Percentiles rank a stretch among this genome's conserved stretches.
Conservation (phyloP, 192 early-diverging fungal species). For the Coemansia erecta region DNA sequence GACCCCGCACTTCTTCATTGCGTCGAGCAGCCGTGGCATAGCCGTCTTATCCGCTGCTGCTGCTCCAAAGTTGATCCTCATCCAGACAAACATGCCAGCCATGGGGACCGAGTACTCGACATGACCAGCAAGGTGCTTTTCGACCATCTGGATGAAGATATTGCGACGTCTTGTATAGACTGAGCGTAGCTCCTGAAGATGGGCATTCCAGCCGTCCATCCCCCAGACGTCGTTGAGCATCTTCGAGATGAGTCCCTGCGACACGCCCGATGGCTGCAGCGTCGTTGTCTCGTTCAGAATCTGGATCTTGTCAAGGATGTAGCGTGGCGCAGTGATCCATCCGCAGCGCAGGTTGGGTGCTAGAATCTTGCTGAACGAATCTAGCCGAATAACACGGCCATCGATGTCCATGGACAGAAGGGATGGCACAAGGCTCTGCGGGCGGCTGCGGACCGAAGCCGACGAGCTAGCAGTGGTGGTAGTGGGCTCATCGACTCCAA, state of each 20-base stretch:
- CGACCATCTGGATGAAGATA: slow-evolving; percentile 61
- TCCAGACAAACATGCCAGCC: slow-evolving; percentile 92
- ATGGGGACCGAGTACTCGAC: slow-evolving; percentile 61
- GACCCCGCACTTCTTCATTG: slow-evolving; percentile 48
- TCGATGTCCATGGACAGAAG: slow-evolving; percentile 89
- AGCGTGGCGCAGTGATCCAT: slow-evolving; percentile 66
- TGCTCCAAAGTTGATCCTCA: slow-evolving; percentile 52
- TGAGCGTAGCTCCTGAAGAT: slow-evolving; percentile 62
- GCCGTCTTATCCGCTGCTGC: slow-evolving; percentile 25
- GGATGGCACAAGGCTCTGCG: slow-evolving; percentile 57
- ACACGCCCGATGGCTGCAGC: slow-evolving; percentile 82
- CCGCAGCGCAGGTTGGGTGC: slow-evolving; percentile 85
- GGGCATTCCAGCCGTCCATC: slow-evolving; percentile 70
- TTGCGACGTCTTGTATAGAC: slow-evolving; percentile 74
- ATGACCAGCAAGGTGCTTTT: slow-evolving; percentile 60
- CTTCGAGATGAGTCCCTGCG: slow-evolving; percentile 71
- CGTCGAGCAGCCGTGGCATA: slow-evolving; percentile 34
- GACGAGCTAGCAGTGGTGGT: too few species aligned
- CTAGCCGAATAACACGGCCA: slow-evolving; percentile 85
- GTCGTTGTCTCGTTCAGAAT: slow-evolving; percentile 78
- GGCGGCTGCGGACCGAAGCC: neutral
- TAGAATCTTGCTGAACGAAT: slow-evolving; percentile 91
- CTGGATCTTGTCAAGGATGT: slow-evolving; percentile 74
- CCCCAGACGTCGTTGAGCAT: slow-evolving; percentile 79
- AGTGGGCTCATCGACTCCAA: too few species aligned